These are phyloP conservation scores for Euphrasia confusa DNA, from an alignment of 257 asterid species.

Conservation along the genomic window DNA sequence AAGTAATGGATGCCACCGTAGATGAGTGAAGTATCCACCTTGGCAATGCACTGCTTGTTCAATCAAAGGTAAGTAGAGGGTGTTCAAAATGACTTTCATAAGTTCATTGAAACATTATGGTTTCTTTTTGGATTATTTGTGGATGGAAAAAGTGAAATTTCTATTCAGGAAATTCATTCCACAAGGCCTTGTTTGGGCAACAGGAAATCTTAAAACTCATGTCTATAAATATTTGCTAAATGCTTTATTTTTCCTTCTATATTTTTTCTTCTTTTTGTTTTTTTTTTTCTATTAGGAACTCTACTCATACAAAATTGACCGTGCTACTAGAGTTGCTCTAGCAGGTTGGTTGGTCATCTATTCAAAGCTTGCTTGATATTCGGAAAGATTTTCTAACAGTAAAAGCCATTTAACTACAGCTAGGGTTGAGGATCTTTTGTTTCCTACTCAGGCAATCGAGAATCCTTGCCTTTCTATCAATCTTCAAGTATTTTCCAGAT, in stretches of 20 bases:
- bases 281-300: too few relatives aligned
- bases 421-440: neutral
- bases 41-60: neutral
- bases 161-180: neutral
- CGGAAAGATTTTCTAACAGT: neutral
- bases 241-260: too few relatives aligned
- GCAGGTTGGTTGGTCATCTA: too few relatives aligned
- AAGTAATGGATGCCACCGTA: neutral
- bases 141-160: neutral
- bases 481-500: neutral
- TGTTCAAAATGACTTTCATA: neutral
- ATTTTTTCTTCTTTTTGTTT: too few relatives aligned
- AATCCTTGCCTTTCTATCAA: too few relatives aligned
- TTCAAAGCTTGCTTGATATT: too few relatives aligned
- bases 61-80: neutral
- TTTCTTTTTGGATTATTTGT: neutral
- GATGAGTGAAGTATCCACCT: slow-evolving; percentile 11
- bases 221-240: too few relatives aligned
- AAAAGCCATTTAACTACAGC: slow-evolving; percentile 14
- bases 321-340: too few relatives aligned
- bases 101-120: neutral
- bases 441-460: too few relatives aligned
- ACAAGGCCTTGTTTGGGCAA: neutral
- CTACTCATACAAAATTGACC: too few relatives aligned
- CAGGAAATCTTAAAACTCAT: too few relatives aligned